Percentiles rank a stretch among this genome's conserved stretches.
Evolutionary conservation across 176 grass and related monocot genomes (phyloP).

Genomic region (Eragrostis curvula): DNA sequence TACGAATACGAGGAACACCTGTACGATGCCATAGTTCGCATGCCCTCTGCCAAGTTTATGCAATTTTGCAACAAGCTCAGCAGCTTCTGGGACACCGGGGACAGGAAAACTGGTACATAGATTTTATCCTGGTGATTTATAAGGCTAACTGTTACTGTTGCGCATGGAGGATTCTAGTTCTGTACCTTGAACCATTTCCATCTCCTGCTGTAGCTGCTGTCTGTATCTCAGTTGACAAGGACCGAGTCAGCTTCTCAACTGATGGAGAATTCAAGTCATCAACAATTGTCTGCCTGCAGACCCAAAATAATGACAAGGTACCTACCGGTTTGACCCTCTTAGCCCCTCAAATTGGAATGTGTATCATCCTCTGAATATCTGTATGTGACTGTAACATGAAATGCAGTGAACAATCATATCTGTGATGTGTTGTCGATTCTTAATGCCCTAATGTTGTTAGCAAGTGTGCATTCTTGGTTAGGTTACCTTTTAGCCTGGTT

Average conservation of each 20-base stretch:
- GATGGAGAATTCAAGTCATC: neutral
- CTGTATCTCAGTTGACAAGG: neutral
- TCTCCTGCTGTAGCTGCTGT: neutral
- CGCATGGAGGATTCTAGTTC: slow-evolving; percentile 30
- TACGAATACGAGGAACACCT: too few species aligned
- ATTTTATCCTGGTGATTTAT: slow-evolving; percentile 30
- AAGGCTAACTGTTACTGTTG: slow-evolving; percentile 30
- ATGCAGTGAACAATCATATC: slow-evolving; percentile 32
- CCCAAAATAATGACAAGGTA: too few species aligned
- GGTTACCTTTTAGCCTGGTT: too few species aligned
- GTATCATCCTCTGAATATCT: slow-evolving; percentile 27
- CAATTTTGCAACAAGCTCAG: neutral
- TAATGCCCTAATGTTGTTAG: slow-evolving; percentile 13
- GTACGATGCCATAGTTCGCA: slow-evolving; percentile 1
- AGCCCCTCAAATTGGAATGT: slow-evolving; percentile 12
- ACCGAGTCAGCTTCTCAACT: neutral
- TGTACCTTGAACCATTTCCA: slow-evolving; percentile 13
- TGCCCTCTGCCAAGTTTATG: slow-evolving; percentile 14
- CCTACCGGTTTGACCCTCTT: neutral
- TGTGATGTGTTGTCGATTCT: slow-evolving; percentile 30
- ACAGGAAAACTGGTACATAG: neutral
- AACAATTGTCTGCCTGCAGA: neutral
- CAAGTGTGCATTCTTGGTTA: slow-evolving; percentile 25
- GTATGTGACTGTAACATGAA: slow-evolving; percentile 36
- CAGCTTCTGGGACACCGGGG: neutral